Evolutionary conservation across 1,284 basidiomycete genomes (phyloP), one percentile per base, ranked within the genome.

Genomic region (Apiotrichum laibachii): DNA sequence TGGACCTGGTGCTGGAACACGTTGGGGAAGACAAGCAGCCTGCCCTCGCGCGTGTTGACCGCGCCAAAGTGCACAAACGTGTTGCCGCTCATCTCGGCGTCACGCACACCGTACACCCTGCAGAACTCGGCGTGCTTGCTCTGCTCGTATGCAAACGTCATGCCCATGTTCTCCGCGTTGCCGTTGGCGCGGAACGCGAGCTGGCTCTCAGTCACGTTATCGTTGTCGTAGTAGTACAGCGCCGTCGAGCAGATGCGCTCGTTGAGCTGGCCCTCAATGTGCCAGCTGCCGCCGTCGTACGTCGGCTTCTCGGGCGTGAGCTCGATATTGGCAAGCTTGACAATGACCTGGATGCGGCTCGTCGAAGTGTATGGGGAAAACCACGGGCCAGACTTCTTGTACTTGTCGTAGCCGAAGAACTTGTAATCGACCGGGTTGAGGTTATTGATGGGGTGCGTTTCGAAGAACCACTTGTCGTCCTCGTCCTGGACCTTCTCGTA

Each of bases 391-490:
- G 22, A 9, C 1, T 21, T 9, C 34, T 37, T 49, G 54, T 43
- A 50, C 37, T 49, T n/a, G 18, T 39, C 43, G 37, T 37, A 34
- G 18, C 61, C 58, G 13, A 52, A 4, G 33, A 42, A 63, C 40
- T 21, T 21, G 58, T 60, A 63, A 16, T 45, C 33, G 7, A n/a
- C 16, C 0, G 62, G 59, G 18, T 63, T 56, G 33, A 59, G 56
- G 16, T 58, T 53, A 18, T 10, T 18, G 21, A 58, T 22, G 1
- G 45, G 21, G 54, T 63, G 62, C 15, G 56, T 63, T 26, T 39
- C 39, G 18, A 49, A 21, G 50, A 42, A 58, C 62, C 62, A 63
- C 22, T 13, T 10, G 8, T 53, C 47, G 37, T 60, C 18, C 4
- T 16, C 39, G 8, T 55, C 40, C 35, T 44, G 2, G 50, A 37